Evolutionary conservation across 805 yeast genomes (phyloP), one percentile per base, ranked within the genome.

Genomic region (Yueomyces sinensis): DNA sequence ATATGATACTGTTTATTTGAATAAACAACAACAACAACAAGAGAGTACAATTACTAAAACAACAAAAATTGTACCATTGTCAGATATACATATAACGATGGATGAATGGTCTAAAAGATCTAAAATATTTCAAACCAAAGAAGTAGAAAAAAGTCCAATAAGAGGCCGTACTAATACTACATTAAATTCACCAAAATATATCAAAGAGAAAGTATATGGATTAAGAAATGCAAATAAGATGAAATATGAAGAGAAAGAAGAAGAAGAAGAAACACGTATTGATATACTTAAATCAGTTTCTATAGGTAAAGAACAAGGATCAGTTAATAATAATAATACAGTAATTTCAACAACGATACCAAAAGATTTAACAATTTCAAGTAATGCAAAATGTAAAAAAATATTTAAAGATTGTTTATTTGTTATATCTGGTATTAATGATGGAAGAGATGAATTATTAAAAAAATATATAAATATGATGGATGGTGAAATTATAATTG

Each of bases 1-100:
- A 0, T 77, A 60, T 45, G 74, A 75, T 46, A 57, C 63, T 0
- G 68, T 74, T 3, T 55, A 58, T 40, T 52, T 63, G 5, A 58
- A 46, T 39, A 56, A 48, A 32, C 41, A 51, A 9, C 14, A 6
- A 20, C 24, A 20, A 20, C 11, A 7, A 7, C 11, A 11, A 20
- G 24, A 11, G 13, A 11, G 28, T 9, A 25, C 15, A 25, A n/a
- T 11, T 11, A 2, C 5, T 9, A 5, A 25, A 13, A 25, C 7
- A 22, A 22, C 11, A 22, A 22, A 7, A 22, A 22, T 22, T 11
- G 11, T 7, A 22, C 46, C 61, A 0, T 32, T 64, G 4, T 52
- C 55, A 9, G 52, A 52, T 4, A 45, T 61, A 4, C 51, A 49
- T 30, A 37, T 65, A 25, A 53, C 58, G 4, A 43, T 53, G 18